Evolutionary conservation across 2,329 filamentous ascomycete species (phyloP), one percentile per base, ranked within the genome.

Genomic region (Incumbomyces delicatus): DNA sequence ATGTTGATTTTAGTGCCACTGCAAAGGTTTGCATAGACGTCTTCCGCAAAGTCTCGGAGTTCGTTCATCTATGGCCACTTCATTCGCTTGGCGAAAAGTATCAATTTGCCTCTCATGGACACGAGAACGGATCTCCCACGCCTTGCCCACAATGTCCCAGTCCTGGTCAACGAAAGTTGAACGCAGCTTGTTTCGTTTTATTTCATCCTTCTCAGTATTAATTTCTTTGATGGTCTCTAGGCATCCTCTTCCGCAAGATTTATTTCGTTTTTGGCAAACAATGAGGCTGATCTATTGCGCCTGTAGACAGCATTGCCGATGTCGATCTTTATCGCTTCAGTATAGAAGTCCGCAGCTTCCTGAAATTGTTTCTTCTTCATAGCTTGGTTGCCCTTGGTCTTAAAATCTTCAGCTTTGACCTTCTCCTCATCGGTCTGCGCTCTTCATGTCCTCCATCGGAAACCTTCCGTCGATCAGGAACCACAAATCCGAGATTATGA

Each of bases 61-160:
- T 57, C 55, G 30, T 48, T 36, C 17, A 55, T 38, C 18, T 40
- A 50, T 7, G 55, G 54, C 55, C 55, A 57, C 39, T 43, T 37
- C 33, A 57, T 53, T 12, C 18, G 16, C 41, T 57, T 48, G 10
- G 47, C 55, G 42, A 57, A 57, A 2, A 14, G 46, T 52, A 22
- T 57, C 48, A 17, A 50, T 46, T 39, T 55, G 55, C 32, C 35
- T 42, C 18, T 44, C 47, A 35, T 53, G 46, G 16, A 50, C 44
- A 27, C 22, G 42, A 20, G 46, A 47, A 38, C 48, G 48, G 22
- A 53, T 35, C 31, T 50, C 41, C 12, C 41, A 13, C 17, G 6
- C 35, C 27, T 13, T 34, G 22, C 14, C 22, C 17, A 2, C n/a
- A 16, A 36, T 49, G 22, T 13, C 22, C 4, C n/a, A 48, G 31